Evolutionary conservation across 768 basidiomycete species (phyloP), one percentile per base, ranked within the genome.

Genomic region (Amanita thiersii): DNA sequence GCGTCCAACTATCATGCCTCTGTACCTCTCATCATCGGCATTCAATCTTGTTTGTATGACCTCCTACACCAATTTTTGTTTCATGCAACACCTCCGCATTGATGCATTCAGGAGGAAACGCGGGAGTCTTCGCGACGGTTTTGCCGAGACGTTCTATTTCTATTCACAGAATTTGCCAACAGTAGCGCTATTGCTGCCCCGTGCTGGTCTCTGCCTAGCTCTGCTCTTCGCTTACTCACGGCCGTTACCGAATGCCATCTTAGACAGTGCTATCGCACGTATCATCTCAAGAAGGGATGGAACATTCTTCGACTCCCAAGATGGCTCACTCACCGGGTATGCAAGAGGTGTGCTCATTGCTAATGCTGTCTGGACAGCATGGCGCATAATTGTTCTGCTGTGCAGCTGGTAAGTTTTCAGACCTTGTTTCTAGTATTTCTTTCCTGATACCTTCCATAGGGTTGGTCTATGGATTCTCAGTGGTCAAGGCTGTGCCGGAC

Each of bases 141-240:
- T 91, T 32, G 84, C 90, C n/a, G 90, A 94, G 62, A 81, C 81
- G 10, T 86, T 74, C 56, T 86, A 79, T 67, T 78, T 77, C 53
- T 85, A 86, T 50, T 79, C 89, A 1, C 91, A 94, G 64, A 89
- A 91, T 54, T 57, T 83, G 25, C 83, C 90, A 3, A 87, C 85
- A 0, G 77, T 92, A 30, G 72, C 77, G 6, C 70, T 89, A n/a
- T 72, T 92, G 30, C 64, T 94, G 14, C 91, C 91, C 18, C 76
- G 91, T 45, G 87, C 87, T 21, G 88, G 78, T 6, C 64, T 94
- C 29, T 71, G 69, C 30, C 61, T 92, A 3, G 80, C 84, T 1
- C 59, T 91, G 20, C 69, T 92, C n/a, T 60, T 91, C 33, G 59
- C 73, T 0, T 85, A 80, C 58, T 74, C 72, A 39, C 56, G 63